Percentiles rank a stretch among this genome's conserved stretches.
phyloP scores from a whole-genome alignment of 108 stramenopile genomes.

The Chaetoceros muelleri region DNA sequence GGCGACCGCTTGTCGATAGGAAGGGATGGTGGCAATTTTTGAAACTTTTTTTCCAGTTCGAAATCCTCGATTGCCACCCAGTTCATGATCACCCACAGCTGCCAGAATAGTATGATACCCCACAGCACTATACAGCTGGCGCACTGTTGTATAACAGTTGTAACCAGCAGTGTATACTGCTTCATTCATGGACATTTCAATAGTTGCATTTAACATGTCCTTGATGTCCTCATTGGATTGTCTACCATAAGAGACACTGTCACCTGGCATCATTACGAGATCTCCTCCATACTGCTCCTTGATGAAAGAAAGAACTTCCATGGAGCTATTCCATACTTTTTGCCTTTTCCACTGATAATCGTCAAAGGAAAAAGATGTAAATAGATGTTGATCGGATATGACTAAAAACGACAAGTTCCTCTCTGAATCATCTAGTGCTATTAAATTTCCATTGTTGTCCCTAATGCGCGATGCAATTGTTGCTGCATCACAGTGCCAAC shows the following conservation, averaged over 20 bases:
- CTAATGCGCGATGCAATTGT: too few relatives aligned
- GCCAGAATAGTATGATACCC: neutral
- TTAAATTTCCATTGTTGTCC: too few relatives aligned
- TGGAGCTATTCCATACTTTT: too few relatives aligned
- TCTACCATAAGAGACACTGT: too few relatives aligned
- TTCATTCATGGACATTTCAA: neutral
- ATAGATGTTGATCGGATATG: too few relatives aligned
- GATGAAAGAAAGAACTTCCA: too few relatives aligned
- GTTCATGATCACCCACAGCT: conserved; percentile 4
- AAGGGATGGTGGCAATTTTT: neutral
- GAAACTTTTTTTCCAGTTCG: neutral
- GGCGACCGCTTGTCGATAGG: neutral
- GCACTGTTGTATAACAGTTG: neutral
- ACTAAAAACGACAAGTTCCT: too few relatives aligned
- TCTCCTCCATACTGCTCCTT: neutral
- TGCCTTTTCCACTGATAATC: too few relatives aligned
- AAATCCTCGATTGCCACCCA: neutral
- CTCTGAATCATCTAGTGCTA: too few relatives aligned
- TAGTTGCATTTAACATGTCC: neutral
- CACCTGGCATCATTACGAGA: neutral
- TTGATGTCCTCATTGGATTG: too few relatives aligned
- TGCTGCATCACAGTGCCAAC: too few relatives aligned
- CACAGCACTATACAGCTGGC: neutral
- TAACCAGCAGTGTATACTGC: neutral
- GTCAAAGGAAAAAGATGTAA: too few relatives aligned